Evolutionary conservation across 2,329 filamentous ascomycete genomes (phyloP), one percentile per base, ranked within the genome.

Genomic region (Leptographium lundbergii): DNA sequence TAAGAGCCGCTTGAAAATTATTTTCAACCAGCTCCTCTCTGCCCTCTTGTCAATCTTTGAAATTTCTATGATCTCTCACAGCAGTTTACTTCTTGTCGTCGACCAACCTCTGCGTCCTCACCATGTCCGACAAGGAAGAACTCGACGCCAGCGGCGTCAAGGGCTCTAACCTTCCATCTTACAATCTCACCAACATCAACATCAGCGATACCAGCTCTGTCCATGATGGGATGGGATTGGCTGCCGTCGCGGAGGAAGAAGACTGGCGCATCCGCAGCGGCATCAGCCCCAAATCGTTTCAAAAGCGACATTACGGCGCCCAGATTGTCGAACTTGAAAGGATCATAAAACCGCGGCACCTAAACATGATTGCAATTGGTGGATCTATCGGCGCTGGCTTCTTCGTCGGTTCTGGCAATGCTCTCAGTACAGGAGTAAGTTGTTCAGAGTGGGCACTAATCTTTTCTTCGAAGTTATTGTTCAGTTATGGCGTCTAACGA

Each of bases 371-470:
- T 58, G 63, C 62, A 39, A 66, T 65, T 32, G 65, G 77, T 63
- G 77, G 77, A 62, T 79, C 78, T 27, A 84, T 84, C 53, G 81
- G 81, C 67, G 80, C 81, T 61, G 81, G 81, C 6, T 52, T 57
- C 34, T 57, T 57, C 19, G 56, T 57, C 13, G 47, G 47, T 14
- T 48, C 56, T n/a, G 42, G 56, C 2, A 13, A 14, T n/a, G 47
- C 56, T 22, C 24, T 57, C 3, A 29, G 29, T 11, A 57, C 19
- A 2, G 22, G 79, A 69, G 73, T 74, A 69, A 63, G 72, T 68
- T 17, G 5, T 27, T 56, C 5, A 19, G 19, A 25, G 22, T 47
- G 4, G 45, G 10, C n/a, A 6, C 42, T 62, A 39, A 3, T 24
- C 22, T n/a, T 32, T 36, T 29, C 22, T 17, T 39, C 32, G 9